phyloP scores from a whole-genome alignment of 169 alveolate genomes.

The Cryptosporidium tyzzeri region DNA sequence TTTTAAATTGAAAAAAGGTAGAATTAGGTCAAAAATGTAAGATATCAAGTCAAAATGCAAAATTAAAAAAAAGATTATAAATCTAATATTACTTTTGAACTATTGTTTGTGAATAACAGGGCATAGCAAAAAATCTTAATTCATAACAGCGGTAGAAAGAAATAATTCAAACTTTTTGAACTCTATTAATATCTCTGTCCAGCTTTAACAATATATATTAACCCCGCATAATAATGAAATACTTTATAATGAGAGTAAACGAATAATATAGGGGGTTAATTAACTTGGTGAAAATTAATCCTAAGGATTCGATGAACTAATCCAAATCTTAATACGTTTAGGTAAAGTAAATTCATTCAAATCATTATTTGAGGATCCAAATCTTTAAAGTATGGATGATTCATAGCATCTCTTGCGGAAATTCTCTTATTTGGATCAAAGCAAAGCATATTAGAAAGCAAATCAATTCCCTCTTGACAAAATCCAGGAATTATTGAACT shows the following conservation, averaged over 20 bases:
- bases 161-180: neutral
- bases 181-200: too few relatives aligned
- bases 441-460: conserved; percentile 91
- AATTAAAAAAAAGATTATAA: neutral
- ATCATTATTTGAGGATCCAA: conserved; percentile 31
- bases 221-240: neutral
- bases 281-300: neutral
- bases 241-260: neutral
- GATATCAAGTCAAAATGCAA: neutral
- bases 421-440: conserved; percentile 95
- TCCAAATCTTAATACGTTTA: neutral
- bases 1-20: neutral
- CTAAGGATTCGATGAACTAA: neutral
- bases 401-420: conserved; percentile 95
- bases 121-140: neutral
- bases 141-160: neutral
- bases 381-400: conserved; percentile 94
- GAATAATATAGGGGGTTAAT: neutral
- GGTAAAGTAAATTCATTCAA: too few relatives aligned
- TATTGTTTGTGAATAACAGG: neutral
- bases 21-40: neutral
- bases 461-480: conserved; percentile 89
- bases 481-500: conserved; percentile 82
- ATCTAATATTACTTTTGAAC: neutral
- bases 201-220: neutral